Evolutionary conservation across 1,139 yeast genomes (phyloP), one percentile per base, ranked within the genome.

Genomic region (Scheffersomyces cryptocercus): DNA sequence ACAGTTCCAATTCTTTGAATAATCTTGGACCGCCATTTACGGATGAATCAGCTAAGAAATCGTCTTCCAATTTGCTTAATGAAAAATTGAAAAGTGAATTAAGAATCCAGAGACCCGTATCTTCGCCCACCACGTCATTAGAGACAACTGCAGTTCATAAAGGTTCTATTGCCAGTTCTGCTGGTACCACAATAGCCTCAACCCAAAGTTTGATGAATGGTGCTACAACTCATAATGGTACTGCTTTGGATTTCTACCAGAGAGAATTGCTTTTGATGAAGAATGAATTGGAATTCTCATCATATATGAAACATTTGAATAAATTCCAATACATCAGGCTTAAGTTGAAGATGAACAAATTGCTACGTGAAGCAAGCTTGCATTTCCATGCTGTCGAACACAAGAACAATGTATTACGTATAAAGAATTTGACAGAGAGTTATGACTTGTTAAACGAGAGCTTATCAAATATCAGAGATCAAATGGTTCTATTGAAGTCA

Each of bases 211-310:
- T 35, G 29, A 14, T 12, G 8, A 35, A 35, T 20, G 14, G 20
- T 31, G 35, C 24, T 13, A 31, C 24, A 2, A 31, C 20, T 6
- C 39, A n/a, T 24, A 47, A 43, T 11, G 73, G 72, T 2, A 56
- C 62, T 2, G 61, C 64, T 0, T 41, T 75, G 11, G 72, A 73
- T 36, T 79, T 70, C 51, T 82, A 78, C 52, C 80, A 77, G 44
- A 64, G 90, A 45, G 87, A 85, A 51, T 64, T 84, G 28, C 59
- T 84, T 41, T 66, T 85, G 34, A 58, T 77, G 46, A 75, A 76
- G 44, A 85, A 84, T 55, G 91, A 85, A 56, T 66, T 83, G 37
- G 86, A 83, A 41, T 84, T 85, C 56, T 68, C 81, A 8, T 70
- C 75, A 42, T 84, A 80, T 56, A 61, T 82, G 59, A 79, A 78